These are phyloP conservation scores for Tritrichomonas musculus DNA, from an alignment of 208 protist genomes.

Conservation along the genomic window DNA sequence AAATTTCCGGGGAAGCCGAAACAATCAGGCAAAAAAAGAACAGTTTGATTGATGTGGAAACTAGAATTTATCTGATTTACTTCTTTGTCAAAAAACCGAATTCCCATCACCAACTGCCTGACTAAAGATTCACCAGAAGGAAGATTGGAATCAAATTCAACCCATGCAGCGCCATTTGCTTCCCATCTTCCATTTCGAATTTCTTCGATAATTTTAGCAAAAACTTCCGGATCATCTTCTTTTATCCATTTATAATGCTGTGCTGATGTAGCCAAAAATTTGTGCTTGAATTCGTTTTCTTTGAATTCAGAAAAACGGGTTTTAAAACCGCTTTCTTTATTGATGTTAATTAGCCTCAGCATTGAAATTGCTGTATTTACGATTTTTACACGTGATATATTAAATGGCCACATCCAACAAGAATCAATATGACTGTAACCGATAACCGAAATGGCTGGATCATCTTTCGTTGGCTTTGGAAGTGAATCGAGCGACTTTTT, in stretches of 20 bases:
- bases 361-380: background rate
- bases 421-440: background rate
- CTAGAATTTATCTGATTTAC: background rate
- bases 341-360: background rate
- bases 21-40: background rate
- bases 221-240: background rate
- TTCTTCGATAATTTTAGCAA: background rate
- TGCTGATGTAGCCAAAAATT: background rate
- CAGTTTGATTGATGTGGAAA: background rate
- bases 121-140: constrained; percentile 24
- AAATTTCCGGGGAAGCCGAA: background rate
- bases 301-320: background rate
- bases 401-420: background rate
- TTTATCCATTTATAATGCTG: background rate
- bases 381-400: background rate
- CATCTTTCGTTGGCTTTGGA: background rate
- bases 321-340: too few relatives aligned
- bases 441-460: background rate
- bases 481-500: background rate
- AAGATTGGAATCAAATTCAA: background rate
- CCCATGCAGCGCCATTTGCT: background rate
- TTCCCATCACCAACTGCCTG: background rate
- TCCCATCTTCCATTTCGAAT: background rate
- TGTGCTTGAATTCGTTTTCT: background rate
- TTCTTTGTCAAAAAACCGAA: constrained; percentile 22